Evolutionary conservation across 371 early-diverging fungal species (phyloP).

Genomic region (Mucor sp.): DNA sequence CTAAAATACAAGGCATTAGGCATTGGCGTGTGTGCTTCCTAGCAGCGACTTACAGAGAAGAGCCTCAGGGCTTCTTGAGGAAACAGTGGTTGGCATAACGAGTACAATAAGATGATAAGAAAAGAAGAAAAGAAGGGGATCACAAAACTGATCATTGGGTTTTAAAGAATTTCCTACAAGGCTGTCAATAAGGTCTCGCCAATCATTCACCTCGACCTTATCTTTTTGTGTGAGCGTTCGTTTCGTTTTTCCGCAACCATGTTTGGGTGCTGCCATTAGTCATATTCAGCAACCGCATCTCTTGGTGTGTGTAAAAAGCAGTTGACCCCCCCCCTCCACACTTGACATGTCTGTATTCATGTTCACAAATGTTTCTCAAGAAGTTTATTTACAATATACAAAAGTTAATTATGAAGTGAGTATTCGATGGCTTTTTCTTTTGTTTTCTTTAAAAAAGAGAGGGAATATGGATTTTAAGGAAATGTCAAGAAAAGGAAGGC

Average conservation of each 20-base stretch:
- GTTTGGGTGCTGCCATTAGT: neutral
- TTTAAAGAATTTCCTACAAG: neutral
- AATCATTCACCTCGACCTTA: neutral
- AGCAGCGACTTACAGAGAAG: conserved; percentile 36
- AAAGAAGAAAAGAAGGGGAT: conserved; percentile 3
- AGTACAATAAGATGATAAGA: neutral
- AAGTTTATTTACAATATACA: neutral
- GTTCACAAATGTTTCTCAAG: neutral
- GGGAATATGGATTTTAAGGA: neutral
- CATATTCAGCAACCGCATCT: neutral
- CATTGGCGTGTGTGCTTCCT: neutral
- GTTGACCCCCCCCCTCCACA: neutral
- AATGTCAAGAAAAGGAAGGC: neutral
- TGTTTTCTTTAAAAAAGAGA: neutral
- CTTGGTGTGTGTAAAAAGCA: neutral
- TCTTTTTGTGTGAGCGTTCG: neutral
- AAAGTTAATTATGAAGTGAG: neutral
- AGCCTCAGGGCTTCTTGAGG: conserved; percentile 50
- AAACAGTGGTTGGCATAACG: conserved; percentile 37
- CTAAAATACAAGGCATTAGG: conserved; percentile 10
- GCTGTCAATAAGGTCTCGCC: conserved; percentile 3
- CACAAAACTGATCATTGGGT: neutral
- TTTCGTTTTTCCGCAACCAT: neutral
- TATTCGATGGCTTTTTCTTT: neutral
- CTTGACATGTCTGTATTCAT: neutral